Base-by-base conservation (phyloP, 352 stramenopile species). In the Phytophthora pisi region DNA sequence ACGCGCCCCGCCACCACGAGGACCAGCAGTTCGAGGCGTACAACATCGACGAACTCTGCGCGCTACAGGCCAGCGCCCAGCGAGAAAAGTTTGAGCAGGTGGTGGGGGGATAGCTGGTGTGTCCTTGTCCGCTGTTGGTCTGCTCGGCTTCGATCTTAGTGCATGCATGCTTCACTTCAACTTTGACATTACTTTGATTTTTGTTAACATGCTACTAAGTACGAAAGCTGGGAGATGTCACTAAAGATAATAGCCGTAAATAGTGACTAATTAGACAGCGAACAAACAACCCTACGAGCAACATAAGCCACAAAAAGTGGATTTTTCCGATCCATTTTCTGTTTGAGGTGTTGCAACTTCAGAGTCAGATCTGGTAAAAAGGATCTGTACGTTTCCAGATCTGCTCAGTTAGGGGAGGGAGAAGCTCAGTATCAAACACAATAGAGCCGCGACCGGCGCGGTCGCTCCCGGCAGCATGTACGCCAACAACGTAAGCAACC, bases 401-500 rank as follows among this genome's bases (percentile, higher is more conserved):
- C 28, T 31, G 28, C 8, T 31, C 28, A 31, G 28, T 31, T 31
- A 31, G 28, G 28, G 28, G 28, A 31, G 34, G 34, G 34, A 40
- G 34, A 40, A 40, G 34, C 34, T 40, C 34, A 40, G 34, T 40
- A 40, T 40, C 28, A 31, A 40, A 16, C 34, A 40, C 13, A 40
- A 40, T 40, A 40, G 34, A 40, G 34, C 10, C 10, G 34, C 34
- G 34, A 40, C 10, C 34, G 34, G 34, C 34, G 34, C 10, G 4
- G 34, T 40, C 34, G 10, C 28, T 31, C 28, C 10, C 10, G 45
- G 7, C 28, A 61, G 20, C 24, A 95, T 95, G 86, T 93, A 93
- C 74, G 77, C 83, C 23, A 92, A 84, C 75, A 95, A 91, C 65
- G 85, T 93, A 75, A 93, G 83, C 84, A 92, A 92, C 57, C 72